phyloP scores from a whole-genome alignment of 2,329 filamentous ascomycete species.

The Colletotrichum tropicale region DNA sequence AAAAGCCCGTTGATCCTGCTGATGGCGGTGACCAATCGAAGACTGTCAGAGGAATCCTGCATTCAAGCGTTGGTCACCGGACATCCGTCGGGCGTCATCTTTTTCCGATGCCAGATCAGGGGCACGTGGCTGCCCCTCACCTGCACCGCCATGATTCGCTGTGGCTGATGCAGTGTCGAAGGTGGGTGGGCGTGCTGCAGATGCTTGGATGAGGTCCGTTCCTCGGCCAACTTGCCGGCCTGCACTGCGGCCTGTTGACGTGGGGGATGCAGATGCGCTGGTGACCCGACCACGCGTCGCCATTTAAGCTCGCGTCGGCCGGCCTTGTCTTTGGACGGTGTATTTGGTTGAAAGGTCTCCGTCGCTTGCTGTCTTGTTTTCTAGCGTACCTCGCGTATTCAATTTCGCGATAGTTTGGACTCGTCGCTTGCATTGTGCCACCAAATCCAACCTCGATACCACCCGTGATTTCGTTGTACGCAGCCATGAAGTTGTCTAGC shows the following conservation, averaged over 20 bases:
- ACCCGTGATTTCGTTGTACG: background rate
- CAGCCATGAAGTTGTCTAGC: conserved; percentile 33
- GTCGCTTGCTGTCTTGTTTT: background rate
- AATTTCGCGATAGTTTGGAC: background rate
- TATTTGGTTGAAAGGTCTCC: background rate
- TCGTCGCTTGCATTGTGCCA: background rate
- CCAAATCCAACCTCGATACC: background rate
- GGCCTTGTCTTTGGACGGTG: background rate
- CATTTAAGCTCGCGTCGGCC: conserved; percentile 3
- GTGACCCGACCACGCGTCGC: conserved; percentile 12
- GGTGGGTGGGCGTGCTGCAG: background rate
- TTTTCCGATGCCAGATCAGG: background rate
- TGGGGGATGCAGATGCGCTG: background rate
- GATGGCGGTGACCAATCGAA: background rate
- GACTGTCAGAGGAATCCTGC: background rate
- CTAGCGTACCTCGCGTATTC: background rate
- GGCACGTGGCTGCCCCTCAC: background rate
- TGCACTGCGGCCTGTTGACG: background rate
- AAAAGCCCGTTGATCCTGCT: background rate
- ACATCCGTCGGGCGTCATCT: background rate
- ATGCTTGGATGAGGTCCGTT: background rate
- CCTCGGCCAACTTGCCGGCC: conserved; percentile 11
- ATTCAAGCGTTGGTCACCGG: background rate
- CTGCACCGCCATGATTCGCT: conserved; percentile 5
- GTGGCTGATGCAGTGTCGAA: conserved; percentile 9